A percentile compares a stretch with the other conserved stretches of the same genome.
Conservation (phyloP, 345 rosid genomes). For the Brassica incana region DNA sequence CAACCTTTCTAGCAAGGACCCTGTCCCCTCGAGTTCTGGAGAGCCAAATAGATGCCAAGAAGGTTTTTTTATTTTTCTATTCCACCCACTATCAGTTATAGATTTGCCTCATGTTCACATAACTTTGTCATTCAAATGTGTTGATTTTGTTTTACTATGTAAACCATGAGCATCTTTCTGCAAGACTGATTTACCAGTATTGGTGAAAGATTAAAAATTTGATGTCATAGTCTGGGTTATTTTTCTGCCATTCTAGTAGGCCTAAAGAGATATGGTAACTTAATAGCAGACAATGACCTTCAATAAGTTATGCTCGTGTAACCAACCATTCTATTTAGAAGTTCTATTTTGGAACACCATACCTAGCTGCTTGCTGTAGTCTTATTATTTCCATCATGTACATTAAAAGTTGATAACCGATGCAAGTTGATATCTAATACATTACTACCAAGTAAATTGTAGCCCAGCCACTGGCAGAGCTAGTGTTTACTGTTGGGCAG, state of each 20-base stretch:
- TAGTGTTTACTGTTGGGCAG: background rate
- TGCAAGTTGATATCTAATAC: background rate
- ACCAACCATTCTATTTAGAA: background rate
- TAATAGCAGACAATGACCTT: background rate
- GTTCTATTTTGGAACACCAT: background rate
- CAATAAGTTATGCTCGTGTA: background rate
- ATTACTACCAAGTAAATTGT: no score
- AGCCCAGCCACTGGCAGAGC: background rate
- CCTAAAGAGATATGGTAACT: constrained; percentile 4
- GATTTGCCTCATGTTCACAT: constrained; percentile 16
- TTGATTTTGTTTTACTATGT: background rate
- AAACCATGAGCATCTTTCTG: background rate
- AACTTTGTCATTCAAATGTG: constrained; percentile 2
- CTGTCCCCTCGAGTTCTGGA: constrained; percentile 96
- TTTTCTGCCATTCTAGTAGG: background rate
- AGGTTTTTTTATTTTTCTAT: constrained; percentile 49
- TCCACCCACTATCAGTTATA: constrained; percentile 1
- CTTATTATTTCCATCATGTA: background rate
- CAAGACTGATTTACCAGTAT: constrained; percentile 14
- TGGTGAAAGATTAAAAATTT: background rate
- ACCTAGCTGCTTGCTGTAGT: background rate
- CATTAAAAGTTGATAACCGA: background rate
- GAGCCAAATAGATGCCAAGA: constrained; percentile 96
- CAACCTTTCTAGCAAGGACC: constrained; percentile 90
- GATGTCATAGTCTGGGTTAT: constrained; percentile 11